Evolutionary conservation across 768 basidiomycete genomes (phyloP), one percentile per base, ranked within the genome.

Genomic region (Hemileccinum impolitum): DNA sequence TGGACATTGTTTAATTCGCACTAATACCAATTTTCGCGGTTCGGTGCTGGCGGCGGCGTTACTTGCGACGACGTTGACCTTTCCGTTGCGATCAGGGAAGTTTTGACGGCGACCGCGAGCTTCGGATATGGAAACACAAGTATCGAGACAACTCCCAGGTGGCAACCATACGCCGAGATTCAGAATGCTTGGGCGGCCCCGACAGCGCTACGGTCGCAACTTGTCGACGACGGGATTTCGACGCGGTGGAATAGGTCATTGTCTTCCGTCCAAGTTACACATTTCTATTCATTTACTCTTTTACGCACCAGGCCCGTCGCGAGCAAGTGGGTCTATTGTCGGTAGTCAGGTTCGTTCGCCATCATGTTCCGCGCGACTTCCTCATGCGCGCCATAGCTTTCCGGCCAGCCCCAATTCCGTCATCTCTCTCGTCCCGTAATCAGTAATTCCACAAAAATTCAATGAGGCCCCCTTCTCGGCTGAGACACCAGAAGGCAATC

Each of bases 291-390:
- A 19, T 17, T 45, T 49, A 28, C 48, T 43, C 18, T 43, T 51
- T 57, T 58, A 17, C 7, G 32, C 3, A 35, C 3, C 23, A 9
- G 38, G 30, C n/a, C n/a, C 36, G n/a, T 39, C 43, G 42, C 34
- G 30, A 30, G 23, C 41, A 39, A 42, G 51, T 44, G 40, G 47
- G 13, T 32, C n/a, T n/a, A n/a, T n/a, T 25, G 56, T 40, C 52
- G 39, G 45, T 42, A 49, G 43, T 47, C 43, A 47, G 43, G 45
- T 43, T 52, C 50, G 39, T 52, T 58, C 30, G 32, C 34, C 41
- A 45, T 48, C 17, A 31, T 39, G n/a, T 56, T 57, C 51, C 51
- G 50, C 51, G 56, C 55, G 50, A 56, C 52, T 40, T 56, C 59
- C 56, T 51, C 65, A 26, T 65, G 63, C 17, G 2, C 25, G 37